A percentile compares a stretch with the other conserved stretches of the same genome.
Conservation (phyloP, 1,284 basidiomycete species). For the Irpex rosettiformis region DNA sequence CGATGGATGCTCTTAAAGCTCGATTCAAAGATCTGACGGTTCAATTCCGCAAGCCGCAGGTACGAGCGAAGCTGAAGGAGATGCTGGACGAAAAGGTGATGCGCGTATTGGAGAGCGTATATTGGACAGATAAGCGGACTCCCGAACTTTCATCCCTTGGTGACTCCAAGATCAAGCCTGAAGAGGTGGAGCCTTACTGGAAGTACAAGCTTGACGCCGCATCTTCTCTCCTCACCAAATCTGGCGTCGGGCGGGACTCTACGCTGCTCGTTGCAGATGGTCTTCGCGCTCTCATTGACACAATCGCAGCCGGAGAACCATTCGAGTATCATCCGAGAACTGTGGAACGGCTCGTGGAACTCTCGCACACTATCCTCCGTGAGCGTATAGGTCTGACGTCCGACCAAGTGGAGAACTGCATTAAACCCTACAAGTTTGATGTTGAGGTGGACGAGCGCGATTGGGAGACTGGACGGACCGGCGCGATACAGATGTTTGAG, state of each 20-base stretch:
- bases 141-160: slow-evolving; percentile 75
- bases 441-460: slow-evolving; percentile 88
- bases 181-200: slow-evolving; percentile 92
- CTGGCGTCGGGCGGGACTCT: slow-evolving; percentile 92
- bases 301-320: slow-evolving; percentile 84
- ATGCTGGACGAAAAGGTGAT: slow-evolving; percentile 96
- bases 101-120: slow-evolving; percentile 95
- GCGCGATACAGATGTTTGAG: slow-evolving; percentile 78
- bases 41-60: slow-evolving; percentile 87
- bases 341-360: slow-evolving; percentile 85
- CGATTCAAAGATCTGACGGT: slow-evolving; percentile 86
- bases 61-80: slow-evolving; percentile 83
- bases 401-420: slow-evolving; percentile 99
- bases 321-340: slow-evolving; percentile 89
- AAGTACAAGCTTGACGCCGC: slow-evolving; percentile 94
- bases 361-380: slow-evolving; percentile 88
- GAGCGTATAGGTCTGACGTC: slow-evolving; percentile 91
- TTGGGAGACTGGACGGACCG: slow-evolving; percentile 84
- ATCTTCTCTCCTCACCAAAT: slow-evolving; percentile 90
- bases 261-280: slow-evolving; percentile 96
- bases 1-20: slow-evolving; percentile 89
- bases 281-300: slow-evolving; percentile 84
- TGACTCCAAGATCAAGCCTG: slow-evolving; percentile 67
- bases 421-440: slow-evolving; percentile 99
- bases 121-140: slow-evolving; percentile 91